A percentile compares a stretch with the other conserved stretches of the same genome.
These are phyloP conservation scores for Colletotrichum phormii DNA, from an alignment of 2,329 filamentous ascomycete species.

Conservation along the genomic window DNA sequence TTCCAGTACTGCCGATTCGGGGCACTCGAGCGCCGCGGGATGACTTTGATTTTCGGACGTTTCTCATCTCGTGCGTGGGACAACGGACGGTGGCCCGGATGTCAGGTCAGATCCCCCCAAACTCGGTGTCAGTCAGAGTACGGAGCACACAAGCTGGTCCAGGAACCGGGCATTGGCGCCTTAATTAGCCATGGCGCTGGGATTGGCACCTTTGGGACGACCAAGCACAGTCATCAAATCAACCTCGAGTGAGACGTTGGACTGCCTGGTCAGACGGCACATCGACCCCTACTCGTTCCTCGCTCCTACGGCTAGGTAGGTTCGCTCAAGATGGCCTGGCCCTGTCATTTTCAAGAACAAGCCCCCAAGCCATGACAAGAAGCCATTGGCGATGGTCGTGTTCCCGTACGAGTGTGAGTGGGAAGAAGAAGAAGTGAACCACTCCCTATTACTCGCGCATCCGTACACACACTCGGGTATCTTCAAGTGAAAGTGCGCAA, in stretches of 20 bases:
- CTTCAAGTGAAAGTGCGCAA: slow-evolving; percentile 17
- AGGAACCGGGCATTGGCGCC: slow-evolving; percentile 12
- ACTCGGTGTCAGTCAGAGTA: slow-evolving; percentile 7
- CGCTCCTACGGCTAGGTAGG: too few species aligned
- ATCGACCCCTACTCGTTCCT: neutral
- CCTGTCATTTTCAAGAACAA: neutral
- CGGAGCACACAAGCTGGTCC: neutral
- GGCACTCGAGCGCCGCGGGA: slow-evolving; percentile 15
- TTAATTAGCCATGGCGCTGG: slow-evolving; percentile 28
- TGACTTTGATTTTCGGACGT: slow-evolving; percentile 21
- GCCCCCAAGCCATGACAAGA: slow-evolving; percentile 5
- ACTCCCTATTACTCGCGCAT: too few species aligned
- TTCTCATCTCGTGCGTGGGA: slow-evolving; percentile 19
- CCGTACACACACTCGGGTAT: neutral
- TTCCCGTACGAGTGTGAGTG: slow-evolving; percentile 8
- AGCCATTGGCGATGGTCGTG: neutral
- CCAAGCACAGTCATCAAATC: slow-evolving; percentile 11
- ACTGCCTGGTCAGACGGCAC: slow-evolving; percentile 13
- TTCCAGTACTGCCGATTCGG: slow-evolving; percentile 5
- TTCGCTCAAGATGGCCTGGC: neutral
- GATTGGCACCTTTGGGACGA: slow-evolving; percentile 10
- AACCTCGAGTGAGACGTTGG: slow-evolving; percentile 19
- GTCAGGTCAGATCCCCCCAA: slow-evolving; percentile 3
- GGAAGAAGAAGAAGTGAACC: neutral
- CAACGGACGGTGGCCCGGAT: slow-evolving; percentile 27